These are phyloP conservation scores for Rhytidiadelphus loreus DNA, from an alignment of 225 moss, liverwort and hornwort species.

Conservation along the genomic window DNA sequence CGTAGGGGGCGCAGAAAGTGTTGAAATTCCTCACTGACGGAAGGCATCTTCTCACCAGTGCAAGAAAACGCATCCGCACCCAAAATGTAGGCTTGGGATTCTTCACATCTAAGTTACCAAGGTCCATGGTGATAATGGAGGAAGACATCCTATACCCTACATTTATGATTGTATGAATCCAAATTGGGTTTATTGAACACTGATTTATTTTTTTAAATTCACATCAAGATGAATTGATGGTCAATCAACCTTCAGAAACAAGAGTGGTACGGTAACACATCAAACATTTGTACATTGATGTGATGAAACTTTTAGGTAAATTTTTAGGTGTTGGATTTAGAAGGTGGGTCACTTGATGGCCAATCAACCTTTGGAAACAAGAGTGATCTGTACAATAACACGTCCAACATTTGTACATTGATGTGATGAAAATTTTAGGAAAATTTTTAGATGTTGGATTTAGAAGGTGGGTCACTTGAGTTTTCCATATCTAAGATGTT, in stretches of 20 bases:
- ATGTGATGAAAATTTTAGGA: background rate
- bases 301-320: background rate
- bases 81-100: background rate
- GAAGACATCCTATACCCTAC: background rate
- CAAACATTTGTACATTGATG: background rate
- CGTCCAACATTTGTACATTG: background rate
- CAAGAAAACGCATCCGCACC: background rate
- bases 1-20: background rate
- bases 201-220: no score
- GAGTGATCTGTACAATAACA: fast-evolving
- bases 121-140: background rate
- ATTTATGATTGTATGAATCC: background rate
- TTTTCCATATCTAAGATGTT: background rate
- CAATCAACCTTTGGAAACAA: background rate
- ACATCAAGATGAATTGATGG: no score
- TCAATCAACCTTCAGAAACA: background rate
- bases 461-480: fast-evolving
- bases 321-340: background rate
- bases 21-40: no score
- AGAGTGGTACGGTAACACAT: fast-evolving
- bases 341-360: background rate
- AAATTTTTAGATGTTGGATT: background rate
- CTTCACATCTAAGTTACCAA: no score
- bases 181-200: background rate
- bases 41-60: background rate